Evolutionary conservation across 192 early-diverging fungal species (phyloP).

Genomic region (Coemansia sp.): DNA sequence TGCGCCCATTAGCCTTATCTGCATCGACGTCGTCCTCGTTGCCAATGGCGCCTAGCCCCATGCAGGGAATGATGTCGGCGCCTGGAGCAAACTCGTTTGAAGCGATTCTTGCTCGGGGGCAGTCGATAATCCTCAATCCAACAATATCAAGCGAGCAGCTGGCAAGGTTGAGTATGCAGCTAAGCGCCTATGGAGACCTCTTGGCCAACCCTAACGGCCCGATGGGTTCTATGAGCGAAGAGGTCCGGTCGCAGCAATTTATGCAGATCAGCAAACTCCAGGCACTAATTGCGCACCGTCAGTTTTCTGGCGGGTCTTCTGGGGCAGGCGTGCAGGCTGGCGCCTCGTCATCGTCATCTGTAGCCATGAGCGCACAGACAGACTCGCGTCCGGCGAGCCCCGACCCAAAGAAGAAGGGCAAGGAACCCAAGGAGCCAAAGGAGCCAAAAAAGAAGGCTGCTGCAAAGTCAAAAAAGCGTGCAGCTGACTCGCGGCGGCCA

Average conservation of each 20-base stretch:
- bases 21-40: conserved; percentile 5
- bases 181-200: conserved; percentile 34
- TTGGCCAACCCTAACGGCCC: conserved; percentile 15
- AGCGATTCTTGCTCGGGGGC: conserved; percentile 35
- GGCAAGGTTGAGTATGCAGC: conserved; percentile 47
- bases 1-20: conserved; percentile 8
- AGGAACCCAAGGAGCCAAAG: conserved; percentile 10
- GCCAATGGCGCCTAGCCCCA: background rate
- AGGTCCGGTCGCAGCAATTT: conserved; percentile 39
- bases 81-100: conserved; percentile 13
- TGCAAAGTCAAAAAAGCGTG: conserved; percentile 29
- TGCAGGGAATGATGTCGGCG: conserved; percentile 2
- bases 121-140: conserved; percentile 47
- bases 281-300: conserved; percentile 46
- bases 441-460: conserved; percentile 21
- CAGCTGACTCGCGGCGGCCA: conserved; percentile 23
- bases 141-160: conserved; percentile 36
- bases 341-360: background rate
- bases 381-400: conserved; percentile 38
- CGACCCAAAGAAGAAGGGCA: conserved; percentile 12
- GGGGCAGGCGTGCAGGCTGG: background rate
- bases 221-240: conserved; percentile 28
- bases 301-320: conserved; percentile 22
- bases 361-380: conserved; percentile 19
- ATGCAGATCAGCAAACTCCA: conserved; percentile 44